Conservation (phyloP, 2,329 filamentous ascomycete genomes). For the Alternaria dauci region DNA sequence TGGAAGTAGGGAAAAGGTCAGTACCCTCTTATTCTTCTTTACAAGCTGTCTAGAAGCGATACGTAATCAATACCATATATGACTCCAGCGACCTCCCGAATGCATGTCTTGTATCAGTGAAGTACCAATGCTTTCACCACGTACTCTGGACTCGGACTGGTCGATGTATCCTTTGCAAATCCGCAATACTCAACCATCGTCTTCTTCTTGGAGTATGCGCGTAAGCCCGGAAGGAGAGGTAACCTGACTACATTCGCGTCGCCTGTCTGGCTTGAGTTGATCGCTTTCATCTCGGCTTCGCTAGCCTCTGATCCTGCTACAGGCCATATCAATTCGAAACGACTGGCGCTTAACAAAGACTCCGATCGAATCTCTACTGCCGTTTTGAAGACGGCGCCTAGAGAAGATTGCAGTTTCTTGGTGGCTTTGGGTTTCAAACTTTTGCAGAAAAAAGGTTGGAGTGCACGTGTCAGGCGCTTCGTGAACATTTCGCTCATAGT, state of each 20-base stretch:
- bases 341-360: not conserved
- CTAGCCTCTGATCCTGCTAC: not conserved
- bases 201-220: not conserved
- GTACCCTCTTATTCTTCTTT: not conserved
- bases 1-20: not conserved
- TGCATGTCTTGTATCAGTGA: not conserved
- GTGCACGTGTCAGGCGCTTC: not conserved
- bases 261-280: not conserved
- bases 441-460: not conserved
- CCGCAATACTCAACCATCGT: constrained; percentile 3
- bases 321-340: constrained; percentile 1
- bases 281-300: not conserved
- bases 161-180: not conserved
- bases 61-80: not conserved
- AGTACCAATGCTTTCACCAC: not conserved
- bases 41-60: not conserved
- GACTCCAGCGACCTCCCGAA: not conserved
- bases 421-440: not conserved
- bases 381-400: not conserved
- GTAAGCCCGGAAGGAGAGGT: constrained; percentile 4
- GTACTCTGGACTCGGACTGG: not conserved
- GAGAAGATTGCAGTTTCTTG: not conserved
- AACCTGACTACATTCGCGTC: not conserved
- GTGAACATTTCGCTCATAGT: not conserved
- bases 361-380: constrained; percentile 1